Evolutionary conservation across 2,329 filamentous ascomycete genomes (phyloP), one percentile per base, ranked within the genome.

Genomic region (Drechslerella coelobrocha): DNA sequence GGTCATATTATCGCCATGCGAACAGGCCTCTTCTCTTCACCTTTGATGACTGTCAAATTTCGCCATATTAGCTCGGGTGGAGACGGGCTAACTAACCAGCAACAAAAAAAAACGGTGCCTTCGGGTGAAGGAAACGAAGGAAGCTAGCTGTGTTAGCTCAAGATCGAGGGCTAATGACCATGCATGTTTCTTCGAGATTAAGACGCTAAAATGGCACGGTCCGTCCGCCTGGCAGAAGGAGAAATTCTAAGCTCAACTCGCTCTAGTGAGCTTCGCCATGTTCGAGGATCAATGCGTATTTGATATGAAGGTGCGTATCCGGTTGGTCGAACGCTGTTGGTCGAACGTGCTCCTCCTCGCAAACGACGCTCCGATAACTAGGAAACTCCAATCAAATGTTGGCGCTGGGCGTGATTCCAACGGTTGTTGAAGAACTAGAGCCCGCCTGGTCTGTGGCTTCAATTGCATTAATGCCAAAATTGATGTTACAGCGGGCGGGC

Each of bases 31-130:
- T 17, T n/a, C 61, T 57, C 62, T 69, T 34, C 9, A 12, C 53
- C 56, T 52, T 62, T 61, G 50, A 69, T 69, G 57, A 57, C 65
- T 53, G 61, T 56, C 57, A 61, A 69, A 69, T 69, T 69, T 69
- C 65, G 65, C 65, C 65, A 69, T 69, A 69, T 62, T 69, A 62
- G 55, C 37, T 51, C 26, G 37, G 39, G 47, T 61, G 34, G 47
- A 45, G 56, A 23, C 41, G 14, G 41, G 14, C 41, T 45, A 45
- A 17, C 41, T 45, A n/a, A n/a, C 37, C 17, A 23, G 19, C 10
- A 19, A 23, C 4, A 45, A 45, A 21, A 19, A 45, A 6, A 19
- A 45, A 21, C 14, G 41, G 17, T 19, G 37, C 37, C n/a, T n/a
- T n/a, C n/a, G n/a, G n/a, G 14, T 17, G 41, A 3, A 7, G 5